Conservation (phyloP, 371 early-diverging fungal species). For the Lichtheimia corymbifera region DNA sequence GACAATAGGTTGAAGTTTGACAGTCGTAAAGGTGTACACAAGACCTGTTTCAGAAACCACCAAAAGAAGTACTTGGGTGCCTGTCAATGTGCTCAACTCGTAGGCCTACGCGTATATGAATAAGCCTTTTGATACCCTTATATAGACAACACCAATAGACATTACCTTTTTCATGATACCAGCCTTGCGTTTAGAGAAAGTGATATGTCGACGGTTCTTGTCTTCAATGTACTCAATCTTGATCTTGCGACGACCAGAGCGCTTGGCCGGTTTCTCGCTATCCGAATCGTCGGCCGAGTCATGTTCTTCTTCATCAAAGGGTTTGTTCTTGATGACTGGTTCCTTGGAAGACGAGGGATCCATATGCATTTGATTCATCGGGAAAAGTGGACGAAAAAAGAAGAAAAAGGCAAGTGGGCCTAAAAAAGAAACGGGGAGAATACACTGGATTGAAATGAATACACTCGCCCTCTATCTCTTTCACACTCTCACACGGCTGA, state of each 20-base stretch:
- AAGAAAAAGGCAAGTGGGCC: background rate
- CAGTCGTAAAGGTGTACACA: slow-evolving; percentile 98
- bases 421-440: background rate
- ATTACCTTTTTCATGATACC: slow-evolving; percentile 96
- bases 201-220: slow-evolving; percentile 90
- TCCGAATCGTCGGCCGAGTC: slow-evolving; percentile 50
- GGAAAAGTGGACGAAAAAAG: background rate
- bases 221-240: slow-evolving; percentile 94
- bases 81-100: slow-evolving; percentile 95
- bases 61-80: slow-evolving; percentile 94
- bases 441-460: background rate
- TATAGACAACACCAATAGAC: background rate
- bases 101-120: slow-evolving; percentile 68
- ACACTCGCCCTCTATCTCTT: background rate
- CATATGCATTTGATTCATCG: background rate
- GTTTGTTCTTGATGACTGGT: slow-evolving; percentile 5
- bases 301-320: slow-evolving; percentile 13
- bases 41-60: slow-evolving; percentile 97
- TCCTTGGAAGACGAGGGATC: slow-evolving; percentile 8
- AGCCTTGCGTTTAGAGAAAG: slow-evolving; percentile 96
- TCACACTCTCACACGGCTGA: background rate
- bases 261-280: slow-evolving; percentile 55
- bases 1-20: slow-evolving; percentile 94
- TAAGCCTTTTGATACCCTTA: background rate
- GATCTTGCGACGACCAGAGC: slow-evolving; percentile 85